phyloP scores from a whole-genome alignment of 805 yeast genomes.

The Schwanniomyces polymorphus region DNA sequence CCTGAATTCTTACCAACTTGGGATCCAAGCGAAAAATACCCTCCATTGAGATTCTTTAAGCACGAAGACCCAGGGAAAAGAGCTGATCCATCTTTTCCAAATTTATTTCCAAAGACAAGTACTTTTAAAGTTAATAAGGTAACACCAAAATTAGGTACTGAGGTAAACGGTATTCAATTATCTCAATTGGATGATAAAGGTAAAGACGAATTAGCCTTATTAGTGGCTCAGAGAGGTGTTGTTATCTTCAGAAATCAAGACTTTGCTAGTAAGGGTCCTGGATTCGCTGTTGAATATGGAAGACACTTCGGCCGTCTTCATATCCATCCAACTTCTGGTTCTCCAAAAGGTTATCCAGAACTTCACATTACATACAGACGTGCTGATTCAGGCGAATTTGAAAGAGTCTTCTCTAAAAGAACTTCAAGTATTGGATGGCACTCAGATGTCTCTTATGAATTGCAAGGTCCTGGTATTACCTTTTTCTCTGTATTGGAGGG shows the following conservation, averaged over 20 bases:
- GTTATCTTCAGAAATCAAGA: constrained; percentile 68
- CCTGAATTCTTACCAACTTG: constrained; percentile 69
- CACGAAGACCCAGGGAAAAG: constrained; percentile 62
- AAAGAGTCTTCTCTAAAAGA: constrained; percentile 31
- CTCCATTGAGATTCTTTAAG: constrained; percentile 55
- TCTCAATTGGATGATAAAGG: constrained; percentile 52
- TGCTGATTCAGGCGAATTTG: constrained; percentile 38
- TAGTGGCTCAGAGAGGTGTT: constrained; percentile 70
- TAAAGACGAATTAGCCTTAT: constrained; percentile 68
- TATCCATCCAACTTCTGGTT: constrained; percentile 74
- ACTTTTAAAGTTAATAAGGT: constrained; percentile 35
- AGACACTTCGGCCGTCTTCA: constrained; percentile 69
- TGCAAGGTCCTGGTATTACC: constrained; percentile 72
- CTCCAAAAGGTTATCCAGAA: constrained; percentile 63
- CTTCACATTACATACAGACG: constrained; percentile 62
- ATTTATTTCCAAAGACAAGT: constrained; percentile 45
- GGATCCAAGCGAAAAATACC: constrained; percentile 58
- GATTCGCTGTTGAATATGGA: constrained; percentile 54
- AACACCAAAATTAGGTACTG: constrained; percentile 73
- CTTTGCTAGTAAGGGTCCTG: constrained; percentile 51
- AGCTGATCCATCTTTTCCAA: constrained; percentile 59
- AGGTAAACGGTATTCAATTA: constrained; percentile 59
- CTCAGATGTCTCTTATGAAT: constrained; percentile 72
- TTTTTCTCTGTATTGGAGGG: constrained; percentile 62
- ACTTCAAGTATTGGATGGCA: constrained; percentile 57